A percentile compares a stretch with the other conserved stretches of the same genome.
These are phyloP conservation scores for Gossypium armourianum DNA, from an alignment of 441 rosid genomes.

Conservation along the genomic window DNA sequence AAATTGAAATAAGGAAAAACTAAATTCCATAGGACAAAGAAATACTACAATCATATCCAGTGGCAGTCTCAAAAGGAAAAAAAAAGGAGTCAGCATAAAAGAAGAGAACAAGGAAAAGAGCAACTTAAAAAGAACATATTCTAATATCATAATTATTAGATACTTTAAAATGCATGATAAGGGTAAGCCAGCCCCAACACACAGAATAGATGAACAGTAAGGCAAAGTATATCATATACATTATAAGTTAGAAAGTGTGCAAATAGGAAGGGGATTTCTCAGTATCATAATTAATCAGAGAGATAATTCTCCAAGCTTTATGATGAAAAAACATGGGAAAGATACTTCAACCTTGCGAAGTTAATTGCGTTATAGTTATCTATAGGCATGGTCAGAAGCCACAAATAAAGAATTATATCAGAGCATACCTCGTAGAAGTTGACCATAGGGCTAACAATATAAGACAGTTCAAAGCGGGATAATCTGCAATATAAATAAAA, in stretches of 20 bases:
- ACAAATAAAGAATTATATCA: slow-evolving; percentile 9
- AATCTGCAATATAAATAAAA: slow-evolving; percentile 33
- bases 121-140: not conserved
- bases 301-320: not conserved
- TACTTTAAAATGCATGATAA: not conserved
- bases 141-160: not conserved
- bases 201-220: not conserved
- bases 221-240: not conserved
- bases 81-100: not conserved
- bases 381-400: slow-evolving; percentile 1
- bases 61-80: not conserved
- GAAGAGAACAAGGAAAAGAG: not conserved
- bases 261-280: not conserved
- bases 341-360: not conserved
- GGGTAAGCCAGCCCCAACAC: not conserved
- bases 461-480: slow-evolving; percentile 32
- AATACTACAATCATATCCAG: not conserved
- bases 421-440: slow-evolving; percentile 68
- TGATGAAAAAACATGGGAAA: not conserved
- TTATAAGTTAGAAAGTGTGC: not conserved
- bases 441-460: slow-evolving; percentile 53
- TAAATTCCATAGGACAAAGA: not conserved
- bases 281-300: not conserved
- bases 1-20: not conserved
- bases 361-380: not conserved